Base-by-base conservation (phyloP, 1,284 basidiomycete species). In the Marasmius sp. region DNA sequence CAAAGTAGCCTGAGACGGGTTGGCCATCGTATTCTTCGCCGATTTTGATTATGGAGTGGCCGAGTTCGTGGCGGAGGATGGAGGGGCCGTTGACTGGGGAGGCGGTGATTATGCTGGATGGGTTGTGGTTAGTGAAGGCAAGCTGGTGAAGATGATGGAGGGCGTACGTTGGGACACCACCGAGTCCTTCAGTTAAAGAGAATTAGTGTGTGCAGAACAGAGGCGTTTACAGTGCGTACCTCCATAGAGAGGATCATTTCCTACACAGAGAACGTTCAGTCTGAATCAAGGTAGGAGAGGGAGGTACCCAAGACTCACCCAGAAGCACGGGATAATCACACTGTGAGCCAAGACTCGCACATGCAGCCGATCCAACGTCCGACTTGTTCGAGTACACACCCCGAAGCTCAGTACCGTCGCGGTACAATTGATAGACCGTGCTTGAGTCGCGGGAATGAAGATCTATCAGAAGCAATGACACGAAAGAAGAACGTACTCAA, bases 1-100 rank as follows among this genome's bases (percentile, higher is more conserved):
- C 93, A 65, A 82, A 91, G 72, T 94, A 94, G 3, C 79, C 87
- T 63, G 8, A n/a, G 16, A n/a, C 18, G n/a, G 76, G 87, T 0
- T 91, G 91, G 2, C 92, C 92, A 65, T 95, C 93, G 69, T 95
- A 94, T 75, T 94, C 93, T 74, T 94, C 93, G 6, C 93, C 93
- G 8, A 92, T 88, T 1, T 84, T 77, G 65, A 92, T 89, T 58
- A 92, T 84, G n/a, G 88, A 91, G 72, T 92, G 89, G 0, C 93
- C 92, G 1, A 95, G 84, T 73, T 94, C 93, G 69, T 94, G 93
- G 6, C 92, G 84, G 34, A 94, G 80, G 0, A 94, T 89, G 5
- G 92, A 79, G 10, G 90, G 84, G 0, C 92, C 92, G 62, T 94
- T 95, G 12, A 86, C 79, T n/a, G 83, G 73, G 0, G 92, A 93